These are phyloP conservation scores for Clarireedia paspali DNA, from an alignment of 2,329 filamentous ascomycete genomes.

Conservation along the genomic window DNA sequence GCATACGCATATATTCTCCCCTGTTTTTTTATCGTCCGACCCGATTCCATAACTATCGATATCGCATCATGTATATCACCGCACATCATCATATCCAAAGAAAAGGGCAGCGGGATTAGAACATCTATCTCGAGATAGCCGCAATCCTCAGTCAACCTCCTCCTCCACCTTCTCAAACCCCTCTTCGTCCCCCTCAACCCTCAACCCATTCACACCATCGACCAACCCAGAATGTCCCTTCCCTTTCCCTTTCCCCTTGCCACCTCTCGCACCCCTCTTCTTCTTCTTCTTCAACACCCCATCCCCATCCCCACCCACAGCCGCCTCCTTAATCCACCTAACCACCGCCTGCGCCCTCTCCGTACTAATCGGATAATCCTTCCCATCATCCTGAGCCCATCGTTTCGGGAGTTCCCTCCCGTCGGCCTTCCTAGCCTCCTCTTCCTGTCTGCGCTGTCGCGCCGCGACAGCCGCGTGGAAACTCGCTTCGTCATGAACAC, in stretches of 20 bases:
- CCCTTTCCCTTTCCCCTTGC: constrained; percentile 17
- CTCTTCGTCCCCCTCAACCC: constrained; percentile 12
- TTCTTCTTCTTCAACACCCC: constrained; percentile 32
- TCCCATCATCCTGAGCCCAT: constrained; percentile 57
- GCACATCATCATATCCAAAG: too few relatives aligned
- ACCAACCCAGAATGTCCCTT: constrained; percentile 15
- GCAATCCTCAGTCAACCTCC: constrained; percentile 23
- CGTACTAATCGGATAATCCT: constrained; percentile 62
- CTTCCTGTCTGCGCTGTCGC: constrained; percentile 50
- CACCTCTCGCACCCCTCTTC: constrained; percentile 27
- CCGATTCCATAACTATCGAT: constrained; percentile 41
- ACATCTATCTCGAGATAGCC: too few relatives aligned
- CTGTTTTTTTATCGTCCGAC: constrained; percentile 44
- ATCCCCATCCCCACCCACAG: constrained; percentile 30
- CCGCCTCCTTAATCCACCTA: constrained; percentile 59
- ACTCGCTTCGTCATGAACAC: constrained; percentile 57
- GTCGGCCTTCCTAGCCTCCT: constrained; percentile 32
- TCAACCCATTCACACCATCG: constrained; percentile 12
- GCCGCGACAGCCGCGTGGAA: constrained; percentile 57
- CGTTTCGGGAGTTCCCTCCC: constrained; percentile 36
- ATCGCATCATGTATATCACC: constrained; percentile 26
- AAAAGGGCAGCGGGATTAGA: too few relatives aligned
- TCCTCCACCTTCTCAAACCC: constrained; percentile 24
- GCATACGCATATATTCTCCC: constrained; percentile 50
- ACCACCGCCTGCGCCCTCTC: constrained; percentile 62